These are phyloP conservation scores for Kitagawia praeruptora DNA, from an alignment of 129 eudicot genomes.

Conservation along the genomic window DNA sequence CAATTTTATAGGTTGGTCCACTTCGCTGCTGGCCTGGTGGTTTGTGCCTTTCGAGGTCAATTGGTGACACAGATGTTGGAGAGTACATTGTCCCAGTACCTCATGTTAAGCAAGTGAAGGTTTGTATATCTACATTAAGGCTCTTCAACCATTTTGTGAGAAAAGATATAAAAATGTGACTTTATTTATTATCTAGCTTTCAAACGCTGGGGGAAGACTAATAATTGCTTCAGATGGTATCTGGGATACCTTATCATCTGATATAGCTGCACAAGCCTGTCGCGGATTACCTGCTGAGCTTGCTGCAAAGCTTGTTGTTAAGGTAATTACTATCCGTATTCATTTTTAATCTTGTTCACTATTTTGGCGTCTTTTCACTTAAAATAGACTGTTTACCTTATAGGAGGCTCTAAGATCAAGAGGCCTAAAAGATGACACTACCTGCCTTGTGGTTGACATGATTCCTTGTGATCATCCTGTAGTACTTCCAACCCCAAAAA, in stretches of 20 bases:
- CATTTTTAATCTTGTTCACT: background rate
- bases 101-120: constrained; percentile 98
- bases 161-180: background rate
- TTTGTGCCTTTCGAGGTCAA: constrained; percentile 92
- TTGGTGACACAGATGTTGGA: constrained; percentile 99
- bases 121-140: constrained; percentile 11
- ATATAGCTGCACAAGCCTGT: constrained; percentile 76
- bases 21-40: constrained; percentile 99
- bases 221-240: constrained; percentile 98
- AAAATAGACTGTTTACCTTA: constrained; percentile 2
- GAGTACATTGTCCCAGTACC: constrained; percentile 94
- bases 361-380: background rate
- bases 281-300: constrained; percentile 96
- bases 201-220: constrained; percentile 91
- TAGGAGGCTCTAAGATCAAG: constrained; percentile 97
- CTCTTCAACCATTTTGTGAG: background rate
- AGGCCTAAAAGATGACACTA: constrained; percentile 97
- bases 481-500: constrained; percentile 56
- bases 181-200: constrained; percentile 43
- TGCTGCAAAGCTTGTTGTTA: constrained; percentile 97
- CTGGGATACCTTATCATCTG: constrained; percentile 93
- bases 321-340: constrained; percentile 35
- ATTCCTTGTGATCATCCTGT: constrained; percentile 71
- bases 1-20: constrained; percentile 72
- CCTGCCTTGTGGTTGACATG: constrained; percentile 97